Percentiles rank a stretch among this genome's conserved stretches.
Evolutionary conservation across 2,329 filamentous ascomycete genomes (phyloP).

Genomic region (Lecanicillium sp.): DNA sequence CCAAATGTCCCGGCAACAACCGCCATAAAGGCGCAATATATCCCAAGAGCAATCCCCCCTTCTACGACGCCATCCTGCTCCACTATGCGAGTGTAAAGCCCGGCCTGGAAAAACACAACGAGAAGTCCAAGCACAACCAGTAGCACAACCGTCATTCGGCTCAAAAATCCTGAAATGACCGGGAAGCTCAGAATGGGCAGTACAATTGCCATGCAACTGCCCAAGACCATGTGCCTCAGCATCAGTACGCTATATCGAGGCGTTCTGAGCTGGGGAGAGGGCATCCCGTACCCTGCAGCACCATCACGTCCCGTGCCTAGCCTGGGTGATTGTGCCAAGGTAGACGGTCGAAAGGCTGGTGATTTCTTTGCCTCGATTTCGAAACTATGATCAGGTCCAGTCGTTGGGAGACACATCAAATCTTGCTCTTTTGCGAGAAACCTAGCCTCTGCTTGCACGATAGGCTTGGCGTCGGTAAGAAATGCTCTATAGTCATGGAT

Average conservation of each 20-base stretch:
- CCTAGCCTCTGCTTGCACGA: slow-evolving; percentile 49
- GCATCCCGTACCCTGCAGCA: too few species aligned
- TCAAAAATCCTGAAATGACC: slow-evolving; percentile 46
- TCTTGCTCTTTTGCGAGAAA: slow-evolving; percentile 51
- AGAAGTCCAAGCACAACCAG: slow-evolving; percentile 40
- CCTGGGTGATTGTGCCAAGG: slow-evolving; percentile 1
- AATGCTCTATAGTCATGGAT: slow-evolving; percentile 42
- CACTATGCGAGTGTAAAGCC: slow-evolving; percentile 10
- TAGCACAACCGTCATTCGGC: slow-evolving; percentile 47
- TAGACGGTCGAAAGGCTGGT: neutral
- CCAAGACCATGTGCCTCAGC: slow-evolving; percentile 11
- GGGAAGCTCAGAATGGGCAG: slow-evolving; percentile 51
- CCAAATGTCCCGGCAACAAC: slow-evolving; percentile 6
- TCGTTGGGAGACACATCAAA: slow-evolving; percentile 33
- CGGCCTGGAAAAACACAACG: slow-evolving; percentile 19
- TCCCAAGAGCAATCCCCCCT: slow-evolving; percentile 1
- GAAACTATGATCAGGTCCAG: neutral
- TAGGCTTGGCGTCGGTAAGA: slow-evolving; percentile 42
- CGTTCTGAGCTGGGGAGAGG: neutral
- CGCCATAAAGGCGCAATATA: slow-evolving; percentile 6
- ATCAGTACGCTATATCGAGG: neutral
- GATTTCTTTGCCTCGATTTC: slow-evolving; percentile 2
- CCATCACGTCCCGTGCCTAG: neutral
- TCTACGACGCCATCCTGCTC: slow-evolving; percentile 12
- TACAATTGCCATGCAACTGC: slow-evolving; percentile 30